phyloP scores from a whole-genome alignment of 352 stramenopile species.

The Blastocystis sp. region DNA sequence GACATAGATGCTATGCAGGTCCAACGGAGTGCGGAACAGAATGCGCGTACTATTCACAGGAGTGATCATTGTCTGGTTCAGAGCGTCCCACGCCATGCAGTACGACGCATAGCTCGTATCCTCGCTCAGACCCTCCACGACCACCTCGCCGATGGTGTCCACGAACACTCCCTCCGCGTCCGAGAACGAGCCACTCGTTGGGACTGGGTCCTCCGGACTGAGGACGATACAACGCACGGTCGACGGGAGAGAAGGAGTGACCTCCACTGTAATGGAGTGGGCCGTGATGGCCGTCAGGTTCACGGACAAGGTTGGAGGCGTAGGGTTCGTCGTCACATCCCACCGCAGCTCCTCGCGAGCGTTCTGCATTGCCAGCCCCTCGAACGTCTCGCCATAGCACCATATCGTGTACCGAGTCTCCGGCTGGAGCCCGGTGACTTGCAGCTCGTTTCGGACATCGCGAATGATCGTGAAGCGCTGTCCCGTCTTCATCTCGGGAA shows the following conservation, averaged over 20 bases:
- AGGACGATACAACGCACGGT: conserved; percentile 8
- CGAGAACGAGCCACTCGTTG: background rate
- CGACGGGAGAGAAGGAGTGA: background rate
- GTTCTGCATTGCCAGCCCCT: background rate
- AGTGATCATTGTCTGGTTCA: conserved; percentile 14
- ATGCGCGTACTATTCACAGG: background rate
- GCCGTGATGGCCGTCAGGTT: background rate
- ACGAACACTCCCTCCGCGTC: background rate
- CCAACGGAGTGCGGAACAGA: background rate
- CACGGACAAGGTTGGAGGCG: background rate
- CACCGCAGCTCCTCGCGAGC: background rate
- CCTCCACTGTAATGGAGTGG: background rate
- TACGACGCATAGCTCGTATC: conserved; percentile 14
- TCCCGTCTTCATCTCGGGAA: background rate
- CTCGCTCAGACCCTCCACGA: background rate
- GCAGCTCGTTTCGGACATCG: background rate
- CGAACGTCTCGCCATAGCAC: conserved; percentile 29
- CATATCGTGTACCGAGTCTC: conserved; percentile 29
- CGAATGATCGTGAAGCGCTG: background rate
- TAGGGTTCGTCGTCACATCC: background rate
- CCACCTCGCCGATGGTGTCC: background rate
- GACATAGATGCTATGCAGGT: background rate
- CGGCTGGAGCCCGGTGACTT: background rate
- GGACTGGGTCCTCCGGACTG: background rate
- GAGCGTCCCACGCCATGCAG: conserved; percentile 11